A percentile compares a stretch with the other conserved stretches of the same genome.
Conservation (phyloP, 2,329 filamentous ascomycete species). For the Colletotrichum liriopes region DNA sequence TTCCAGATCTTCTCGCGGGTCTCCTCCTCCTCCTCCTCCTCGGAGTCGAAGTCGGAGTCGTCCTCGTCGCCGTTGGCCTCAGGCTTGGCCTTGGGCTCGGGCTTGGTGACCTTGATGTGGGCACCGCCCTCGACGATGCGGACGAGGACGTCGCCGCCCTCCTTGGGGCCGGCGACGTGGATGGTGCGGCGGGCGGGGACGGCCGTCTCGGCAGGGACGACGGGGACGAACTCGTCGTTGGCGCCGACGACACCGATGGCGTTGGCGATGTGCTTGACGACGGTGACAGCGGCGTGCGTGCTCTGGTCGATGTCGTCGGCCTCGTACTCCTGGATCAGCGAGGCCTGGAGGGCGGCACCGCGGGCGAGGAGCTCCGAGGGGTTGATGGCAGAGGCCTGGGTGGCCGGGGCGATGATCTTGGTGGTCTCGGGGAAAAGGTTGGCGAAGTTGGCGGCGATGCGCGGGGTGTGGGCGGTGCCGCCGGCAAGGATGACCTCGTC, state of each 20-base stretch:
- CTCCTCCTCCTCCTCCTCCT: constrained; percentile 88
- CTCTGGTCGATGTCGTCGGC: constrained; percentile 94
- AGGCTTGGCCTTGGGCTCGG: constrained; percentile 82
- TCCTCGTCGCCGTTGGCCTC: constrained; percentile 76
- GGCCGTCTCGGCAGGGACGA: constrained; percentile 89
- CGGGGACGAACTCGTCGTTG: constrained; percentile 81
- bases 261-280: constrained; percentile 89
- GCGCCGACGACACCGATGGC: constrained; percentile 86
- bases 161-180: constrained; percentile 81
- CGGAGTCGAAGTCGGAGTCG: constrained; percentile 76
- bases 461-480: constrained; percentile 93
- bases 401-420: constrained; percentile 85
- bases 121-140: constrained; percentile 90
- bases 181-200: constrained; percentile 90
- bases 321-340: constrained; percentile 94
- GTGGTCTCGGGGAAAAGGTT: constrained; percentile 87
- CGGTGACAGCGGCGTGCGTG: constrained; percentile 94
- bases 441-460: constrained; percentile 86
- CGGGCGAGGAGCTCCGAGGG: constrained; percentile 91
- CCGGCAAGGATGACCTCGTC: constrained; percentile 96
- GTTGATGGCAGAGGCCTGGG: constrained; percentile 85
- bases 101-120: constrained; percentile 94
- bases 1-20: constrained; percentile 94
- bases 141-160: constrained; percentile 89
- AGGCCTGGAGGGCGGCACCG: constrained; percentile 95